Evolutionary conservation across 2,329 filamentous ascomycete genomes (phyloP), one percentile per base, ranked within the genome.

Genomic region (Ophiostoma fasciatum): DNA sequence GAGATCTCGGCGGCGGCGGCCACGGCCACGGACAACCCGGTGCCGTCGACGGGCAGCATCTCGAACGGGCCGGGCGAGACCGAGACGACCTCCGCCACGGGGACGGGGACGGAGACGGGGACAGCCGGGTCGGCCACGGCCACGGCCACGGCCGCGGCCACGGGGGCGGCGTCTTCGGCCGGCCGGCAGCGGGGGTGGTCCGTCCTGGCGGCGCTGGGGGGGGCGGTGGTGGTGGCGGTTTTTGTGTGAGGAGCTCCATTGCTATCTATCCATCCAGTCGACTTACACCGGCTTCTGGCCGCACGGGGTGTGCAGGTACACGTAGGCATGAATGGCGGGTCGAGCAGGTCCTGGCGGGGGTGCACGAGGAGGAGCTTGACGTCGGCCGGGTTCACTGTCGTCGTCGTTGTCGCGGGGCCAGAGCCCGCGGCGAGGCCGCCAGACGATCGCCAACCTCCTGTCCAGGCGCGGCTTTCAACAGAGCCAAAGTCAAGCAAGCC

Each of bases 321-420:
- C 21, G 17, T 42, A 45, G 14, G 41, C 28, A 17, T 45, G 42
- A 8, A 49, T 37, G 17, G 34, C n/a, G 28, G 14, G 31, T 46
- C 38, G 28, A 43, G 38, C 19, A 47, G 28, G 4, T 42, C 43
- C 21, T 45, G 38, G 11, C 46, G 41, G 35, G 46, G 42, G 2
- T 41, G 35, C 12, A 45, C 36, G 13, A 47, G 36, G 14, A 50
- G 39, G 11, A 48, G 20, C 37, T 49, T 46, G 11, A 52, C 41
- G 31, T 51, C 45, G n/a, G n/a, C n/a, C n/a, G n/a, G n/a, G n/a
- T n/a, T n/a, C n/a, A n/a, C n/a, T n/a, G n/a, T n/a, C n/a, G n/a
- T n/a, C n/a, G n/a, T n/a, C n/a, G n/a, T n/a, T n/a, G n/a, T n/a
- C n/a, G n/a, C n/a, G n/a, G n/a, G n/a, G n/a, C n/a, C n/a, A n/a